Conservation (phyloP, 2,329 filamentous ascomycete genomes). For the Aureobasidium mangrovei region DNA sequence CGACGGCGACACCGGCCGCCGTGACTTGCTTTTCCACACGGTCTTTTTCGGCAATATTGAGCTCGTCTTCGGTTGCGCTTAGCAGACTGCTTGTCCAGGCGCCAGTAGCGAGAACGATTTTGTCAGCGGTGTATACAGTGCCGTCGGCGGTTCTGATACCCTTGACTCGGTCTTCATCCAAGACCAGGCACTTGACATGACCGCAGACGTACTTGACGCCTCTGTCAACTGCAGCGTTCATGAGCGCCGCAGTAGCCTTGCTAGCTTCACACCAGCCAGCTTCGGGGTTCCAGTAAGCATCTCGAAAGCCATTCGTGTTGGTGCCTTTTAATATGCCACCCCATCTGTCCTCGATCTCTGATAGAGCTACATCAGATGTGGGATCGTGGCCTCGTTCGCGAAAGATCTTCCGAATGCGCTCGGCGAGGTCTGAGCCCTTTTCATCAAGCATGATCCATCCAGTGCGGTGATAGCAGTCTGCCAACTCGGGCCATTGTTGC, state of each 20-base stretch:
- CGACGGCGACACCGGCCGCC: constrained; percentile 52
- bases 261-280: constrained; percentile 48
- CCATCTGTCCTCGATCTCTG: constrained; percentile 27
- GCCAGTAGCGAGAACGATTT: constrained; percentile 48
- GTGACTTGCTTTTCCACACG: constrained; percentile 45
- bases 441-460: constrained; percentile 52
- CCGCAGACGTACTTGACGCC: constrained; percentile 40
- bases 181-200: constrained; percentile 37
- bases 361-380: constrained; percentile 36
- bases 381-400: constrained; percentile 34
- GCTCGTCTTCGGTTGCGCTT: constrained; percentile 38
- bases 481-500: constrained; percentile 24
- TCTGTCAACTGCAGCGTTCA: constrained; percentile 34
- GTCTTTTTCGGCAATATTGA: constrained; percentile 36
- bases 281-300: constrained; percentile 42
- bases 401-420: constrained; percentile 48
- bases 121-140: constrained; percentile 40
- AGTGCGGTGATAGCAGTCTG: constrained; percentile 47
- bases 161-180: constrained; percentile 27
- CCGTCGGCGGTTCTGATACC: constrained; percentile 46
- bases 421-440: constrained; percentile 38
- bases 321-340: constrained; percentile 32
- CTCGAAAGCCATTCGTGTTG: constrained; percentile 30
- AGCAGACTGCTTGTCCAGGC: constrained; percentile 49
- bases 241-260: constrained; percentile 37